Conservation (phyloP, 768 basidiomycete genomes). For the Tulasnella sp. region DNA sequence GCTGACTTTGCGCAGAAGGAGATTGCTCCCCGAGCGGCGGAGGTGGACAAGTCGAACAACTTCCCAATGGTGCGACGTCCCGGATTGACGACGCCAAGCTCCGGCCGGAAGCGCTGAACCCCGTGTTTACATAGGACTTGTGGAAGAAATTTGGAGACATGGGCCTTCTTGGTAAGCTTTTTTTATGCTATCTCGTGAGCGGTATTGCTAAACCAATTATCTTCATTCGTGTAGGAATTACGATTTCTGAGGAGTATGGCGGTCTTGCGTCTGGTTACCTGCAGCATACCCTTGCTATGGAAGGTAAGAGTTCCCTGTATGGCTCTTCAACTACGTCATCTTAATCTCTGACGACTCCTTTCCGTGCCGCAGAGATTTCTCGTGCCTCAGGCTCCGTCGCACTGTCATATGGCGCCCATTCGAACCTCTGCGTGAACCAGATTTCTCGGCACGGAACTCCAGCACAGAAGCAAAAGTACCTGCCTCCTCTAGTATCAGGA, state of each 20-base stretch:
- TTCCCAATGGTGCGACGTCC: conserved; percentile 54
- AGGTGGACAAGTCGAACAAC: conserved; percentile 77
- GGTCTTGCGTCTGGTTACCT: conserved; percentile 79
- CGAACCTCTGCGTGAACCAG: conserved; percentile 79
- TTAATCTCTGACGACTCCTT: neutral
- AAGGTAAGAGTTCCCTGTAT: conserved; percentile 39
- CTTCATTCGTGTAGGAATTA: conserved; percentile 34
- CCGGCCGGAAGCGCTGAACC: conserved; percentile 20
- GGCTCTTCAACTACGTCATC: neutral
- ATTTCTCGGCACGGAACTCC: conserved; percentile 79
- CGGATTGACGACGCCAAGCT: neutral
- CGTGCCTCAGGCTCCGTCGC: conserved; percentile 86
- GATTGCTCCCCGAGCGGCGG: conserved; percentile 74
- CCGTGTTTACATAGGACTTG: conserved; percentile 49
- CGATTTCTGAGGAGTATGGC: conserved; percentile 71
- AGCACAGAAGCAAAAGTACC: conserved; percentile 74
- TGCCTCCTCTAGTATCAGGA: conserved; percentile 72
- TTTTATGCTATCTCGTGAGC: conserved; percentile 27
- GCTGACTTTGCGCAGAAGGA: conserved; percentile 73
- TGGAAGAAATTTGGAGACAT: conserved; percentile 87
- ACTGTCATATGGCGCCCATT: conserved; percentile 86
- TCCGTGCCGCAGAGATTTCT: conserved; percentile 48
- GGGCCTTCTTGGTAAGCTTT: conserved; percentile 71
- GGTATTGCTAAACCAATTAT: conserved; percentile 25
- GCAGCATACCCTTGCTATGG: conserved; percentile 88